Conservation (phyloP, 495 filamentous ascomycete genomes). For the Parachaetomium inaequale region DNA sequence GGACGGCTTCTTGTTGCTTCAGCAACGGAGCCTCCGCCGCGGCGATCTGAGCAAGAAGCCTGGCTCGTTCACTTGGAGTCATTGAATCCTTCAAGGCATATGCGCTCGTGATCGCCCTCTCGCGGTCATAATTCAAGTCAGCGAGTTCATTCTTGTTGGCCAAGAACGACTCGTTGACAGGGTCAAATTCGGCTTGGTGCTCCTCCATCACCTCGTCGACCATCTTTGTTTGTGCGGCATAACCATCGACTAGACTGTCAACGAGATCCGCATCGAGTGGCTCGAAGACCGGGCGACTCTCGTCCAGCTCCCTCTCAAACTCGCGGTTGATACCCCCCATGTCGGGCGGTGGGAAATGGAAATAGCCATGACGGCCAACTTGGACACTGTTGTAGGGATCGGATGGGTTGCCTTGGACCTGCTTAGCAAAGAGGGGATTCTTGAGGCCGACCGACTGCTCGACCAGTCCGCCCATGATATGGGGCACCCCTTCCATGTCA, state of each 20-base stretch:
- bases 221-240: background rate
- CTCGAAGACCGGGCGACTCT: background rate
- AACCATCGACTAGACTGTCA: constrained; percentile 1
- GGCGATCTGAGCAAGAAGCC: background rate
- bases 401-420: background rate
- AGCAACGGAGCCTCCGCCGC: background rate
- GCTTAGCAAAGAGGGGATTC: background rate
- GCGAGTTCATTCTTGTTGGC: background rate
- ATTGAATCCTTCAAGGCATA: background rate
- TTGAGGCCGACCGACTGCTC: background rate
- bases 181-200: background rate
- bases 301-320: background rate
- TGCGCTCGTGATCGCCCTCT: background rate
- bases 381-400: background rate
- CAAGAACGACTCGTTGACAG: background rate
- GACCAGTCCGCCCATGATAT: constrained; percentile 1
- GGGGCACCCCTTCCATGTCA: background rate
- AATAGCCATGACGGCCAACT: background rate
- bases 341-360: constrained; percentile 10
- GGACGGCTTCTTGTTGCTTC: background rate
- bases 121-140: background rate
- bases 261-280: background rate
- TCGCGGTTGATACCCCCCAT: constrained; percentile 10
- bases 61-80: background rate
- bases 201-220: background rate